Percentiles rank a stretch among this genome's conserved stretches.
These are phyloP conservation scores for Bipolaris gigantea DNA, from an alignment of 2,329 filamentous ascomycete species.

Conservation along the genomic window DNA sequence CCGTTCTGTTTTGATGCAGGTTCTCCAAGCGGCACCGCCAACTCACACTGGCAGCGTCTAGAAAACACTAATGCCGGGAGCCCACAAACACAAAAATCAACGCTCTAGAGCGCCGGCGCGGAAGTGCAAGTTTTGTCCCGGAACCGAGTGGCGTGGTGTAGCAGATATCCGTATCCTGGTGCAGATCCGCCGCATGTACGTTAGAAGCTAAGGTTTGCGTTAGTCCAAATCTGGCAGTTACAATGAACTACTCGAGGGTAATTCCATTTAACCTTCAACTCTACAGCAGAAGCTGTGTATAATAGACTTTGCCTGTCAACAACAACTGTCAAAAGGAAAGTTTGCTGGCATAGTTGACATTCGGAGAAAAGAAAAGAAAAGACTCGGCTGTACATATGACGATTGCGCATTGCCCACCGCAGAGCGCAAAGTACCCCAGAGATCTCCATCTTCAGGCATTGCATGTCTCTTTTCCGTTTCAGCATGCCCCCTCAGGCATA, in stretches of 20 bases:
- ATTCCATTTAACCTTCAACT: background rate
- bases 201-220: conserved; percentile 19
- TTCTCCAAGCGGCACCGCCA: conserved; percentile 9
- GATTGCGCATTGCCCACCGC: background rate
- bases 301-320: no score
- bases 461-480: conserved; percentile 27
- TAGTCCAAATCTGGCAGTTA: conserved; percentile 10
- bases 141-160: conserved; percentile 21
- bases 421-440: background rate
- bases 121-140: conserved; percentile 5
- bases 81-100: conserved; percentile 11
- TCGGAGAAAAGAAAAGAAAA: no score
- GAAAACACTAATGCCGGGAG: conserved; percentile 12
- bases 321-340: no score
- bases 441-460: conserved; percentile 18
- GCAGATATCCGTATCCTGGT: conserved; percentile 22
- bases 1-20: conserved; percentile 11
- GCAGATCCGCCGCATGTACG: conserved; percentile 23
- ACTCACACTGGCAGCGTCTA: conserved; percentile 21
- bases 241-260: conserved; percentile 14
- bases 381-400: no score
- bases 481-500: conserved; percentile 19
- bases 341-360: background rate
- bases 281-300: background rate
- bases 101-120: conserved; percentile 8